Percentiles rank a stretch among this genome's conserved stretches.
Conservation (phyloP, 768 basidiomycete genomes). For the Mycena galopus region DNA sequence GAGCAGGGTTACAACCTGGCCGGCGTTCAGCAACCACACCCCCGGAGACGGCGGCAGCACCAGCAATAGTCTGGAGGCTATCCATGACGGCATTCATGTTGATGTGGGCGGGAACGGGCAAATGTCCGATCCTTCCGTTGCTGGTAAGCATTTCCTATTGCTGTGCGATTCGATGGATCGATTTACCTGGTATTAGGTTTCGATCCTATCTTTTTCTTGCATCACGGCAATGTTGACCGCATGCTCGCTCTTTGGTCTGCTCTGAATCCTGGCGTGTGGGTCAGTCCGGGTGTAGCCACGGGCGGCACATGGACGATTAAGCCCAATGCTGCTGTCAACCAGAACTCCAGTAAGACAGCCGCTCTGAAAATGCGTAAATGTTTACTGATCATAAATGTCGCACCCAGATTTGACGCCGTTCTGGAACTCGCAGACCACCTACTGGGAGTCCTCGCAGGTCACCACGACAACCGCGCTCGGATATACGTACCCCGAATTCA, state of each 20-base stretch:
- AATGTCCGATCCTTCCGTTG: slow-evolving; percentile 55
- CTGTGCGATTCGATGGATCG: background rate
- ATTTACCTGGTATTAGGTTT: slow-evolving; percentile 48
- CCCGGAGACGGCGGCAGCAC: slow-evolving; percentile 51
- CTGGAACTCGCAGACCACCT: slow-evolving; percentile 52
- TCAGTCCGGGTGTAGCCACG: slow-evolving; percentile 44
- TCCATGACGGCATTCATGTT: slow-evolving; percentile 63
- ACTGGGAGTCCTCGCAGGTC: slow-evolving; percentile 54
- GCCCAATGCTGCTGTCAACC: slow-evolving; percentile 42
- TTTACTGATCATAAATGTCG: background rate
- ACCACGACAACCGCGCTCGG: slow-evolving; percentile 49
- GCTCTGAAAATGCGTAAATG: background rate
- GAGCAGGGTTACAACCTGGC: slow-evolving; percentile 54
- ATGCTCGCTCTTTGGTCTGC: slow-evolving; percentile 65
- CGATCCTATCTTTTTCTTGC: slow-evolving; percentile 68
- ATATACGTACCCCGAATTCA: slow-evolving; percentile 68
- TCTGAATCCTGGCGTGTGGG: slow-evolving; percentile 57
- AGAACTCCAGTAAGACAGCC: slow-evolving; percentile 43
- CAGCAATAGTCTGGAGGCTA: slow-evolving; percentile 62
- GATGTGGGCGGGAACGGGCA: slow-evolving; percentile 58
- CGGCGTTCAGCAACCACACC: slow-evolving; percentile 61
- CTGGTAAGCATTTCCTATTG: slow-evolving; percentile 46
- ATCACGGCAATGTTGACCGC: slow-evolving; percentile 67
- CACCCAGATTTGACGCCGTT: slow-evolving; percentile 60
- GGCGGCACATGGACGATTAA: slow-evolving; percentile 52